phyloP scores from a whole-genome alignment of 805 yeast species.

The Saturnispora sanitii region DNA sequence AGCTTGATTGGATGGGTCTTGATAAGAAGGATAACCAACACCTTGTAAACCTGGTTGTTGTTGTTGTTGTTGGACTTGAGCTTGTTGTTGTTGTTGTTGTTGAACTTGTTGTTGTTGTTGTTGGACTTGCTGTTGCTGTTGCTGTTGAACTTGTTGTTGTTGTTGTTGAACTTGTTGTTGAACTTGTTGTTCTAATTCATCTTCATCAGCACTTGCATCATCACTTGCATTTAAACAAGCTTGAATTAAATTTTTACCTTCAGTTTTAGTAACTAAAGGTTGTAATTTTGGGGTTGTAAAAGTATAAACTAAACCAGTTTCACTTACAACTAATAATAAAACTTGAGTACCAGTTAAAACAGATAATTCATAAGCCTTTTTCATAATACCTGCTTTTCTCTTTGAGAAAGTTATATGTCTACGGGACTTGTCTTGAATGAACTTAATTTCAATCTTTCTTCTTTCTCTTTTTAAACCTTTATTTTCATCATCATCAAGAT shows the following conservation, averaged over 20 bases:
- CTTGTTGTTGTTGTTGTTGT: conserved; percentile 11
- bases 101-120: conserved; percentile 20
- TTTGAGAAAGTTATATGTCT: conserved; percentile 97
- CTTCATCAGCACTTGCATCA: conserved; percentile 55
- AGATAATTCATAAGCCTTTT: conserved; percentile 96
- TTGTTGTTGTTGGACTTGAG: conserved; percentile 13
- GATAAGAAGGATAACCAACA: conserved; percentile 2
- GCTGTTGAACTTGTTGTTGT: conserved; percentile 15
- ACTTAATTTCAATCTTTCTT: conserved; percentile 92
- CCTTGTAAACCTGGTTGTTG: conserved; percentile 18
- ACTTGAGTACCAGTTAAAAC: conserved; percentile 98
- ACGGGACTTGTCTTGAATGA: conserved; percentile 94
- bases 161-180: conserved; percentile 24
- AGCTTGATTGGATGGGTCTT: conserved; percentile 8
- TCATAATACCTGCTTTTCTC: conserved; percentile 98
- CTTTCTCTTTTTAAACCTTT: conserved; percentile 43
- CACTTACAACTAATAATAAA: conserved; percentile 85
- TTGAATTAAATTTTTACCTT: conserved; percentile 93
- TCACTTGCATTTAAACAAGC: conserved; percentile 97
- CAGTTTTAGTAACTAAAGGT: conserved; percentile 94
- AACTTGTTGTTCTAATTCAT: conserved; percentile 31
- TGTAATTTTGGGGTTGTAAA: conserved; percentile 98
- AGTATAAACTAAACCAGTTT: conserved; percentile 97
- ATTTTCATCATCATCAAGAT: conserved; percentile 47
- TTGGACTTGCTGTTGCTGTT: conserved; percentile 14